Percentiles rank a stretch among this genome's conserved stretches.
phyloP scores from a whole-genome alignment of 345 rosid genomes.

The Isatis tinctoria region DNA sequence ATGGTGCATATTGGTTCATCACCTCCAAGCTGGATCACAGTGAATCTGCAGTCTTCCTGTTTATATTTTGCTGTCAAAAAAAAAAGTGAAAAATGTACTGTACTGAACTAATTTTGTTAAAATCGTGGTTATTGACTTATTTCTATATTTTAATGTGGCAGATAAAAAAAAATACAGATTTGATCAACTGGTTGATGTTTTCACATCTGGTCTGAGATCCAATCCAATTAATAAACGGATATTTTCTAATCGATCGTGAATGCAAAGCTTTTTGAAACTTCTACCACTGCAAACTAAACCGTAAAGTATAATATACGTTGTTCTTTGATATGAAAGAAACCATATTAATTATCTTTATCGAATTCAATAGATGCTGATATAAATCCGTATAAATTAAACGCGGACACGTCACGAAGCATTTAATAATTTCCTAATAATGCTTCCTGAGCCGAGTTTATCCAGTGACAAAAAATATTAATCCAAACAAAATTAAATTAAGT shows the following conservation, averaged over 20 bases:
- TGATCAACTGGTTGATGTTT: not conserved
- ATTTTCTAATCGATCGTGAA: not conserved
- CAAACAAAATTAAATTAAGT: not conserved
- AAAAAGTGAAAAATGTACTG: not conserved
- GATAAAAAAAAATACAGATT: not conserved
- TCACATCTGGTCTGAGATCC: not conserved
- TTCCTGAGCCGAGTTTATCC: not conserved
- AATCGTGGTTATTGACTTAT: not conserved
- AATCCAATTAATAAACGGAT: not conserved
- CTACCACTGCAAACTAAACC: not conserved
- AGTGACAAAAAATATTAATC: not conserved
- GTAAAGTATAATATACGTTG: too few relatives aligned
- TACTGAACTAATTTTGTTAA: not conserved
- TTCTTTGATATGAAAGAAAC: too few relatives aligned
- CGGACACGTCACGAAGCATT: too few relatives aligned
- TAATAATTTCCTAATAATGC: not conserved
- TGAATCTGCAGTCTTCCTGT: too few relatives aligned
- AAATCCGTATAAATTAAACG: too few relatives aligned
- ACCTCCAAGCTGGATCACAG: too few relatives aligned
- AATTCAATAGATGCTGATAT: not conserved
- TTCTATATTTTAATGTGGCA: not conserved
- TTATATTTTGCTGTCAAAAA: not conserved
- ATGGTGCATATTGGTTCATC: too few relatives aligned
- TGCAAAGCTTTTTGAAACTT: not conserved
- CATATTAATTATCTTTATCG: too few relatives aligned